phyloP scores from a whole-genome alignment of 768 basidiomycete genomes.

The Thelephora aurantiotincta region DNA sequence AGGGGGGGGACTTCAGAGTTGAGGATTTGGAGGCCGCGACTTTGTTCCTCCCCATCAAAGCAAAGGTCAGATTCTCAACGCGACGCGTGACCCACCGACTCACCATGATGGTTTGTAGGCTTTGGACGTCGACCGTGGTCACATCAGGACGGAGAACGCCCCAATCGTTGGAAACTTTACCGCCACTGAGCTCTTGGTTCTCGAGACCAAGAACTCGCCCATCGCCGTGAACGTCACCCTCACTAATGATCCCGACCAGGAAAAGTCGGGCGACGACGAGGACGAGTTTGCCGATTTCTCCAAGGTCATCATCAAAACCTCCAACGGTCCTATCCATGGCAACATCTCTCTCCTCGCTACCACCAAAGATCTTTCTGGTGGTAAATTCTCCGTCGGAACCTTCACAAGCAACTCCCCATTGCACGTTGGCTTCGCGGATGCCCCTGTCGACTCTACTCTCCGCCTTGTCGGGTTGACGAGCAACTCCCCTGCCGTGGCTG shows the following conservation, averaged over 20 bases:
- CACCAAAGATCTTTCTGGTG: conserved; percentile 8
- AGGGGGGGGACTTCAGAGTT: conserved; percentile 19
- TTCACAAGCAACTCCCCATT: conserved; percentile 21
- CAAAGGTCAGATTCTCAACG: background rate
- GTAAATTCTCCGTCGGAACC: conserved; percentile 19
- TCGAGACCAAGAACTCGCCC: conserved; percentile 24
- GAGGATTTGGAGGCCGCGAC: background rate
- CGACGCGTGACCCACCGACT: background rate
- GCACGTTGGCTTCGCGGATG: conserved; percentile 15
- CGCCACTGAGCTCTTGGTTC: conserved; percentile 18
- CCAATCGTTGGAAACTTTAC: conserved; percentile 30
- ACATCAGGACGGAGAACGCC: conserved; percentile 28
- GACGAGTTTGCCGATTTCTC: conserved; percentile 14
- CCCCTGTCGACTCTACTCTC: conserved; percentile 22
- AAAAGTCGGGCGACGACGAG: too few species aligned
- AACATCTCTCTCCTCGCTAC: conserved; percentile 10
- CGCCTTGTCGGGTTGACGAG: conserved; percentile 15
- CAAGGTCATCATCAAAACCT: conserved; percentile 21
- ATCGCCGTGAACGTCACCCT: conserved; percentile 27
- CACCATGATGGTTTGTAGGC: conserved; percentile 14
- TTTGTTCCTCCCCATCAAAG: background rate
- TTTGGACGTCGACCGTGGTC: conserved; percentile 14
- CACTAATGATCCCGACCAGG: conserved; percentile 13
- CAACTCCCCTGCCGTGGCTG: conserved; percentile 22
- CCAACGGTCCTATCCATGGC: conserved; percentile 18